Evolutionary conservation across 164 flowering plant species (phyloP), one percentile per base, ranked within the genome.

Genomic region (Paratinospora sagittata): DNA sequence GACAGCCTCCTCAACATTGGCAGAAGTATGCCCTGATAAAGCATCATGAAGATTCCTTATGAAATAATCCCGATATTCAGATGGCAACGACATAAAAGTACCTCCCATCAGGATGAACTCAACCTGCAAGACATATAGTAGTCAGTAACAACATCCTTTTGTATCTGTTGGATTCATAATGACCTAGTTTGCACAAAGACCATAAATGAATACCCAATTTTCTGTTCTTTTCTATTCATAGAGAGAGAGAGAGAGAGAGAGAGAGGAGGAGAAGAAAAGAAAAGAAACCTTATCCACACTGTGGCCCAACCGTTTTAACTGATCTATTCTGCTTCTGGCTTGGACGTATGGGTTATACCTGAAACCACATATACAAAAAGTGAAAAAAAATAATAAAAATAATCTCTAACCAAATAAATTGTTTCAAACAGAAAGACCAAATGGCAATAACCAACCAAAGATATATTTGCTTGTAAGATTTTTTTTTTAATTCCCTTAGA

Each of bases 61-160:
- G 70, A 95, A 95, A 76, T 92, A 95, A 75, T 95, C 99, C 43
- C 99, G 92, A 78, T 95, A 95, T 36, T 95, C 99, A 16, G 97
- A 81, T 47, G 99, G 97, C 78, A 95, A 73, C 27, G 99, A 95
- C 99, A 95, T 92, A 79, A 95, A 95, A 24, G 99, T 95, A 60
- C 99, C 99, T 10, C 99, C 99, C 99, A 95, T 95, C 72, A 95
- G 83, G 62, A 95, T 95, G 79, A 92, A 95, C 78, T 95, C 99
- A 73, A 95, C 97, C 98, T 93, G 83, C 70, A 74, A 70, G 65
- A 72, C 30, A 36, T 5, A 13, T n/a, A 39, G 33, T 9, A 45
- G 27, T 27, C n/a, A 55, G 21, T 55, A 55, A n/a, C n/a, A n/a
- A n/a, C 10, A 21, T 5, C 24, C 24, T 23, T 55, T 8, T 19